Evolutionary conservation across 2,329 filamentous ascomycete species (phyloP).

Genomic region (Phaeophleospora eucalypticola): DNA sequence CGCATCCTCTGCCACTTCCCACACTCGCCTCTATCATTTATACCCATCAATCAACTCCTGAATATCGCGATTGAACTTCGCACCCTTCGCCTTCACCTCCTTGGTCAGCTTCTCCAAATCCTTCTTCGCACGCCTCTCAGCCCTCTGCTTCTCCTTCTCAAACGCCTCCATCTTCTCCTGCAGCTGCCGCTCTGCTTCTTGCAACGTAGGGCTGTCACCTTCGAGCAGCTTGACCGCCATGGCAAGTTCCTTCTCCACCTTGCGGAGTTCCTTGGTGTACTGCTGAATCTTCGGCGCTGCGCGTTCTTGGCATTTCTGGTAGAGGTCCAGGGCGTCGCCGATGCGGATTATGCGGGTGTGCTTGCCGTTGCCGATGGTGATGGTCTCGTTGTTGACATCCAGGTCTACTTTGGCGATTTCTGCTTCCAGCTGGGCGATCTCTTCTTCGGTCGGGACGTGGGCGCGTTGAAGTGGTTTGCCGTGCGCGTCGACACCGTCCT

Average conservation of each 20-base stretch:
- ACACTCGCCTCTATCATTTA: background rate
- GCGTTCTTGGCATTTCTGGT: background rate
- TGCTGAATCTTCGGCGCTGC: constrained; percentile 7
- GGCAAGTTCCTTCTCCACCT: constrained; percentile 15
- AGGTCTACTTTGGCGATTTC: constrained; percentile 11
- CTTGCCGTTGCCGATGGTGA: constrained; percentile 14
- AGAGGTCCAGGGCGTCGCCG: constrained; percentile 15
- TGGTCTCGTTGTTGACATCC: constrained; percentile 21
- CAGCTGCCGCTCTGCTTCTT: constrained; percentile 12
- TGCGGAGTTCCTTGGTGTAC: constrained; percentile 12
- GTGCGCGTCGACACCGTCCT: constrained; percentile 19
- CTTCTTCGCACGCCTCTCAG: constrained; percentile 15
- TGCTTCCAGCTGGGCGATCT: constrained; percentile 14
- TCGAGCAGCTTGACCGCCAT: constrained; percentile 20
- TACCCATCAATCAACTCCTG: constrained; percentile 15
- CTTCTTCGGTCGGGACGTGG: constrained; percentile 17
- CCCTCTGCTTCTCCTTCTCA: constrained; percentile 14
- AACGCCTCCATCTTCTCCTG: constrained; percentile 11
- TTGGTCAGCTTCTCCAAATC: constrained; percentile 18
- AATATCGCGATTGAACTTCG: constrained; percentile 20
- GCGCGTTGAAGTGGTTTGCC: constrained; percentile 11
- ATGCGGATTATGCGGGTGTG: constrained; percentile 11
- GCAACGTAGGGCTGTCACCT: no score
- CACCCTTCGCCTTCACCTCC: constrained; percentile 14
- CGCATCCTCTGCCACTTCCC: background rate